Percentiles rank a stretch among this genome's conserved stretches.
Conservation (phyloP, 2,329 filamentous ascomycete species). For the Pseudogymnoascus sp. region DNA sequence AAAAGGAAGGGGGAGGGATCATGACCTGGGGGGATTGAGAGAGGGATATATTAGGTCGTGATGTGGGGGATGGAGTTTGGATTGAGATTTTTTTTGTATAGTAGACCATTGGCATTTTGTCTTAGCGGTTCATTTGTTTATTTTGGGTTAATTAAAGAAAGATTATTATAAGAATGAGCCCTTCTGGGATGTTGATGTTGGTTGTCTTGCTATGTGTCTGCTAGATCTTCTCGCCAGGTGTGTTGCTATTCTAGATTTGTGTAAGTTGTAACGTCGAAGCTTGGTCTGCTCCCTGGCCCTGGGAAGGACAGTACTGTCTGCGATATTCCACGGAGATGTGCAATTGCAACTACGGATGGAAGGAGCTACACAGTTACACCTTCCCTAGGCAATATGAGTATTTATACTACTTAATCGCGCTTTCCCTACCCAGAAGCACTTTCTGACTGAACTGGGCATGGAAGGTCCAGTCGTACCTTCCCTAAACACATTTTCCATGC, state of each 20-base stretch:
- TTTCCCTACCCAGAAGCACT: background rate
- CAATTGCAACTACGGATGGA: background rate
- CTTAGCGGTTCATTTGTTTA: background rate
- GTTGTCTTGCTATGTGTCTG: background rate
- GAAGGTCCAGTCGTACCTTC: background rate
- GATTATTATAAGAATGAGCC: background rate
- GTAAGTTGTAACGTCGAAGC: background rate
- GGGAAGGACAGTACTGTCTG: background rate
- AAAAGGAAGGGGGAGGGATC: background rate
- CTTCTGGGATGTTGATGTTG: background rate
- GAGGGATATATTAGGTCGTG: background rate
- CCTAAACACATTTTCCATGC: background rate
- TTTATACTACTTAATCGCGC: background rate
- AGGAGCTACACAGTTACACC: background rate
- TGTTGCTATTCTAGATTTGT: background rate
- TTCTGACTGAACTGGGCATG: background rate
- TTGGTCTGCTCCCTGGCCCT: background rate
- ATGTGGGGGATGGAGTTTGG: constrained; percentile 1
- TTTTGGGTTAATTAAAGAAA: background rate
- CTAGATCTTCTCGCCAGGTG: background rate
- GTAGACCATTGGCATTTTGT: background rate
- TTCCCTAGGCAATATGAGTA: background rate
- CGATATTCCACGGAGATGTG: background rate
- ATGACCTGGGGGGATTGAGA: background rate
- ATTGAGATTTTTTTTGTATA: background rate